Conservation (phyloP, 495 filamentous ascomycete species). For the Chaetomium tenue region DNA sequence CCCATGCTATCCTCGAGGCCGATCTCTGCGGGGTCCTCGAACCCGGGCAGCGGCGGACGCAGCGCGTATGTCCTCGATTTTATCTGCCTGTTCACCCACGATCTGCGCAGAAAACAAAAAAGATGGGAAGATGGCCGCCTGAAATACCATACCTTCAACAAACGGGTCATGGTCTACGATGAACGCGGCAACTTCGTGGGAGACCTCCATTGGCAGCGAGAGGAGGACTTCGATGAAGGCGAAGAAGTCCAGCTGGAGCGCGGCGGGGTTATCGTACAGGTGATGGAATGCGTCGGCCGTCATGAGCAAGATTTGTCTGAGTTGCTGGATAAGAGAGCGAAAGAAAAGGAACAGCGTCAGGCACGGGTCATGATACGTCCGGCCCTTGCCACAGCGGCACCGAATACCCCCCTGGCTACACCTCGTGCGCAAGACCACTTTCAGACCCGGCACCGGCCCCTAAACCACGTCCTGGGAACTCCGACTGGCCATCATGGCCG, state of each 20-base stretch:
- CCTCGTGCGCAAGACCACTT: constrained; percentile 28
- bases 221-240: constrained; percentile 63
- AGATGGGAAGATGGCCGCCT: constrained; percentile 90
- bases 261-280: constrained; percentile 70
- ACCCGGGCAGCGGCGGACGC: constrained; percentile 18
- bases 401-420: constrained; percentile 15
- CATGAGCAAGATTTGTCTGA: constrained; percentile 73
- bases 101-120: constrained; percentile 82
- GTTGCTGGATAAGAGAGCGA: constrained; percentile 63
- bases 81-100: constrained; percentile 80
- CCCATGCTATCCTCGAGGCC: constrained; percentile 25
- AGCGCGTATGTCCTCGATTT: constrained; percentile 72
- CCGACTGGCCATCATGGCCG: constrained; percentile 53
- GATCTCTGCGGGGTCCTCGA: constrained; percentile 1
- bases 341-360: constrained; percentile 49
- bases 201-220: constrained; percentile 76
- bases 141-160: constrained; percentile 87
- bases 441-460: constrained; percentile 43
- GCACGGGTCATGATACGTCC: constrained; percentile 36
- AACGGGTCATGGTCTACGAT: constrained; percentile 88
- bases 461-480: constrained; percentile 48
- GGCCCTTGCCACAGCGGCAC: constrained; percentile 17
- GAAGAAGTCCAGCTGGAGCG: constrained; percentile 81
- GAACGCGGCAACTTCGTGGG: constrained; percentile 74
- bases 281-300: constrained; percentile 68